A percentile compares a stretch with the other conserved stretches of the same genome.
These are phyloP conservation scores for Colletotrichum eleusines DNA, from an alignment of 2,329 filamentous ascomycete species.

Conservation along the genomic window DNA sequence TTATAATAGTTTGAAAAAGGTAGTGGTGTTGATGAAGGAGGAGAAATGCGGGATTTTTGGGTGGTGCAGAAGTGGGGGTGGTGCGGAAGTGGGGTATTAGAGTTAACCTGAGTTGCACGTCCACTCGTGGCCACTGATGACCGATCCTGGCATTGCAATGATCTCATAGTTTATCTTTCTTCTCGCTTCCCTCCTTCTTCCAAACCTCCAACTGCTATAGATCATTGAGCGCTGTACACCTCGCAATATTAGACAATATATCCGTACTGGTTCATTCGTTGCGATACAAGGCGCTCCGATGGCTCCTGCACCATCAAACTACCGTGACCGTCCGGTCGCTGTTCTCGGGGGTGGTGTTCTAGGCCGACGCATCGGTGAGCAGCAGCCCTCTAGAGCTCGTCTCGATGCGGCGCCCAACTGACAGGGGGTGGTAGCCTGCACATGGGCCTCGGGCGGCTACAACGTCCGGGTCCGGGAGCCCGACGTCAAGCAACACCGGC, in stretches of 20 bases:
- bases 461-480: constrained; percentile 59
- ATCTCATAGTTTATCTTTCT: too few relatives aligned
- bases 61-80: too few relatives aligned
- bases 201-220: too few relatives aligned
- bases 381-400: too few relatives aligned
- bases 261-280: background rate
- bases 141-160: too few relatives aligned
- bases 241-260: background rate
- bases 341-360: constrained; percentile 58
- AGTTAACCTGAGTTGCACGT: too few relatives aligned
- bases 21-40: too few relatives aligned
- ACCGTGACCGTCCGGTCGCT: constrained; percentile 49
- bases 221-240: background rate
- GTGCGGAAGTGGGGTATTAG: too few relatives aligned
- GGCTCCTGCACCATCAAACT: constrained; percentile 43
- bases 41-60: too few relatives aligned
- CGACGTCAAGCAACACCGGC: constrained; percentile 50
- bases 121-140: too few relatives aligned
- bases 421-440: constrained; percentile 44
- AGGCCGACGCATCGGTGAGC: constrained; percentile 53
- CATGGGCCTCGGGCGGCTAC: constrained; percentile 57
- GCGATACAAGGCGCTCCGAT: constrained; percentile 24
- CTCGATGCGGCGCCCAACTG: background rate
- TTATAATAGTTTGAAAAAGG: too few relatives aligned
- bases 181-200: too few relatives aligned